Base-by-base conservation (phyloP, 257 asterid species). In the Mitragyna speciosa region DNA sequence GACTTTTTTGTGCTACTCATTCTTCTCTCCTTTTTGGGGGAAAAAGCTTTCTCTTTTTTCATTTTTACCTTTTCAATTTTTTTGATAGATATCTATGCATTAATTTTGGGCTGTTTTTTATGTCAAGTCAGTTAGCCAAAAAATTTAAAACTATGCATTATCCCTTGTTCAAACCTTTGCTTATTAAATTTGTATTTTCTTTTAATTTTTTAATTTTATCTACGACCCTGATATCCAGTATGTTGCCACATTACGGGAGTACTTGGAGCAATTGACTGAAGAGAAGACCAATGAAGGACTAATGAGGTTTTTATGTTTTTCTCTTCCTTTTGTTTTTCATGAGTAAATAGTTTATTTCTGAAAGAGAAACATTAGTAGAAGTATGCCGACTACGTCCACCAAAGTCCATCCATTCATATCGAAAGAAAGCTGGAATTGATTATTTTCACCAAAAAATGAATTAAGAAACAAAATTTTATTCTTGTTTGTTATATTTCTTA, bases 211-310 rank as follows among this genome's bases (percentile, higher is more conserved):
- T 19, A 7, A 20, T 22, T 31, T 7, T 54, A 15, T 82, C 33
- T 76, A 72, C 59, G 39, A 43, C 66, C 70, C 39, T 83, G 76
- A 45, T 86, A 66, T n/a, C 66, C 81, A 95, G 99, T 96, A 94
- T 87, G 96, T 94, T 76, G 92, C 92, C 24, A 96, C 96, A 47
- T 87, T 92, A 80, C 87, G 95, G 39, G 99, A 94, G 89, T 97
- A 87, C 83, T 82, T 96, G 87, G 99, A 96, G 84, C 96, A 94
- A 82, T 85, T 96, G 86, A 90, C 89, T 68, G 95, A 90, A 83
- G 97, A 94, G 88, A 90, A 87, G 86, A 90, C 81, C 80, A 87
- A 91, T 11, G 97, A 90, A 80, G 96, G 97, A 81, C 87, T 91
- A 80, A 93, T 93, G 36, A 92, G 99, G 99, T 96, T 68, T 30